Percentiles rank a stretch among this genome's conserved stretches.
These are phyloP conservation scores for Fomitiporia mediterranea DNA, from an alignment of 1,284 basidiomycete genomes.

Conservation along the genomic window DNA sequence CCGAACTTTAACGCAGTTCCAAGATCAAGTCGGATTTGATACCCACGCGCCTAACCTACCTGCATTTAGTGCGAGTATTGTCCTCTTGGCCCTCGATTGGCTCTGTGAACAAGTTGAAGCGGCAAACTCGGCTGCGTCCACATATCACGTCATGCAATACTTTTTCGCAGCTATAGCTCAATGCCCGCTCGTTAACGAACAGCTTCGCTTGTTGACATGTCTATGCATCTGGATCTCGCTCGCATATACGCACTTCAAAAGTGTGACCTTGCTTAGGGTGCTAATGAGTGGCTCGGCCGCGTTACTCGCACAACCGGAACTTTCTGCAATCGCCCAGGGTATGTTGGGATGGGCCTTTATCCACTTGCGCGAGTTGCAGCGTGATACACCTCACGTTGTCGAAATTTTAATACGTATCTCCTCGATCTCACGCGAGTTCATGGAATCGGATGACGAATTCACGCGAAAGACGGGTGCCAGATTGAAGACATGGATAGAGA, in stretches of 20 bases:
- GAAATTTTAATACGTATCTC: slow-evolving; percentile 64
- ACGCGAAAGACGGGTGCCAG: slow-evolving; percentile 38
- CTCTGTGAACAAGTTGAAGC: slow-evolving; percentile 37
- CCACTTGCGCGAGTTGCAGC: slow-evolving; percentile 37
- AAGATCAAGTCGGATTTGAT: slow-evolving; percentile 41
- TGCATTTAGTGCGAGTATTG: slow-evolving; percentile 40
- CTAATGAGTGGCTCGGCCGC: slow-evolving; percentile 66
- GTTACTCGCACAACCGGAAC: slow-evolving; percentile 64
- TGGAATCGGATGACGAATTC: slow-evolving; percentile 29
- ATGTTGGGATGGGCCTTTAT: slow-evolving; percentile 75
- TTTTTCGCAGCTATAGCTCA: slow-evolving; percentile 65
- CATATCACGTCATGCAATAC: slow-evolving; percentile 74
- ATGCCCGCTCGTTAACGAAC: slow-evolving; percentile 82
- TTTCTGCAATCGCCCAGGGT: slow-evolving; percentile 64
- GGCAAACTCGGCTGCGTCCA: slow-evolving; percentile 45
- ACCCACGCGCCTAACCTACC: slow-evolving; percentile 63
- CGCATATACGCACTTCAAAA: slow-evolving; percentile 49
- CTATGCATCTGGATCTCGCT: slow-evolving; percentile 70
- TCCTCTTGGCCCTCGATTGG: slow-evolving; percentile 61
- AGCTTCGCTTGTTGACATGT: slow-evolving; percentile 71
- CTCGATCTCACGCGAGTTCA: slow-evolving; percentile 52
- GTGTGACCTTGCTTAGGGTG: slow-evolving; percentile 56
- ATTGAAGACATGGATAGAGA: slow-evolving; percentile 62
- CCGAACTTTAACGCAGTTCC: slow-evolving; percentile 45
- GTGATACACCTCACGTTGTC: slow-evolving; percentile 50